These are phyloP conservation scores for Spathaspora gorwiae DNA, from an alignment of 805 yeast genomes.

Conservation along the genomic window DNA sequence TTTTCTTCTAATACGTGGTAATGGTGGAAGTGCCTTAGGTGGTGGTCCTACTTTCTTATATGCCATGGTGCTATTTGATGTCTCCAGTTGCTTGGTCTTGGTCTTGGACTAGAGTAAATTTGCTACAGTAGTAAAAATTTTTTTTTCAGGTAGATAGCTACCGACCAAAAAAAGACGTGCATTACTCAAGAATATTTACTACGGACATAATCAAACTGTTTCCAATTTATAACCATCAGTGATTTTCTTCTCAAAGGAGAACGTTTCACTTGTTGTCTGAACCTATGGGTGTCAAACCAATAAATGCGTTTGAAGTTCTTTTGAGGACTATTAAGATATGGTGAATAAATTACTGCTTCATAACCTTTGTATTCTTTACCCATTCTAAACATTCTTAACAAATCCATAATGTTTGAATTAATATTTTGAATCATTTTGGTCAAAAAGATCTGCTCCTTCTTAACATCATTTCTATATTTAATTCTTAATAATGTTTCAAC, in stretches of 20 bases:
- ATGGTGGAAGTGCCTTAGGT: constrained; percentile 53
- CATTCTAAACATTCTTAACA: background rate
- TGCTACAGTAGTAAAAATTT: background rate
- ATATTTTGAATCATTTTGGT: constrained; percentile 22
- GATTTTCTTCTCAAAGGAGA: background rate
- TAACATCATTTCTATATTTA: constrained; percentile 29
- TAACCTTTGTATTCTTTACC: constrained; percentile 3
- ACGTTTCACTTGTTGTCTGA: no score
- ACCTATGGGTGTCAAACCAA: constrained; percentile 17
- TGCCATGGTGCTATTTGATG: constrained; percentile 26
- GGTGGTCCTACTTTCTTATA: constrained; percentile 40
- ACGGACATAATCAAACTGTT: background rate
- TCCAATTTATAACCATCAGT: background rate
- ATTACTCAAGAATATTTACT: background rate
- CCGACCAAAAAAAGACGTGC: background rate
- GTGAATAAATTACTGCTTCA: constrained; percentile 25
- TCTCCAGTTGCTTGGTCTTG: background rate
- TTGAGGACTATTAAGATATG: constrained; percentile 11
- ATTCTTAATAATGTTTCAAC: constrained; percentile 32
- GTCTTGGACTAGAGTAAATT: background rate
- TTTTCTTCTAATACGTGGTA: constrained; percentile 66
- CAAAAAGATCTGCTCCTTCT: constrained; percentile 22
- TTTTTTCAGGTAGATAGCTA: background rate
- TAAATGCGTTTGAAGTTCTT: constrained; percentile 27
- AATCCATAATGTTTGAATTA: constrained; percentile 18